Evolutionary conservation across 1,284 basidiomycete species (phyloP).

Genomic region (Earliella scabrosa): DNA sequence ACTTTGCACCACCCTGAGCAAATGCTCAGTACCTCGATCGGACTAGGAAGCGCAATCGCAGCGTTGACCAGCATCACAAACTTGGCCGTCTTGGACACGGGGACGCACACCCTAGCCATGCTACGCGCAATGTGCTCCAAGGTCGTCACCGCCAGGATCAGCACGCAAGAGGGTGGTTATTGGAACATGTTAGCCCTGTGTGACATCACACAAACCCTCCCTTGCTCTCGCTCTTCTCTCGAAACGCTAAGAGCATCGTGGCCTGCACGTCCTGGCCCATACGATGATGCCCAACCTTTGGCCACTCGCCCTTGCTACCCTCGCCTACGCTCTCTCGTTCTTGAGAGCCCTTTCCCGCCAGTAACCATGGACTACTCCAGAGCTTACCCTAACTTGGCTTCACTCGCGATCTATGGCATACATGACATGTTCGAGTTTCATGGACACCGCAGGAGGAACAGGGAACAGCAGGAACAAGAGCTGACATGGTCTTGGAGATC

Average conservation of each 20-base stretch:
- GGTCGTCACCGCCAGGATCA: not conserved
- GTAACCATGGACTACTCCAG: not conserved
- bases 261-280: not conserved
- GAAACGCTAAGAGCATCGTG: not conserved
- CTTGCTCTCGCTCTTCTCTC: not conserved
- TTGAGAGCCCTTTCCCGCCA: not conserved
- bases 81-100: not conserved
- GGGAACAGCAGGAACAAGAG: not conserved
- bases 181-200: not conserved
- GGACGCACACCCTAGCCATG: not conserved
- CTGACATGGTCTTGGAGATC: not conserved
- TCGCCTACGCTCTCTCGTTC: not conserved
- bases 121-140: not conserved
- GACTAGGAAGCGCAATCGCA: not conserved
- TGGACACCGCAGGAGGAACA: not conserved
- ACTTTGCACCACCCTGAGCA: not conserved
- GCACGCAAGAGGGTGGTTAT: not conserved
- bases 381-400: not conserved
- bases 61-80: not conserved
- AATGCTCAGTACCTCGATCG: not conserved
- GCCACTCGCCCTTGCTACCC: not conserved
- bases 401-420: not conserved
- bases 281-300: not conserved
- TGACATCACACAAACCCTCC: not conserved
- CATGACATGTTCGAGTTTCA: not conserved